Conservation (phyloP, 257 asterid genomes). For the Solanum phureja region DNA sequence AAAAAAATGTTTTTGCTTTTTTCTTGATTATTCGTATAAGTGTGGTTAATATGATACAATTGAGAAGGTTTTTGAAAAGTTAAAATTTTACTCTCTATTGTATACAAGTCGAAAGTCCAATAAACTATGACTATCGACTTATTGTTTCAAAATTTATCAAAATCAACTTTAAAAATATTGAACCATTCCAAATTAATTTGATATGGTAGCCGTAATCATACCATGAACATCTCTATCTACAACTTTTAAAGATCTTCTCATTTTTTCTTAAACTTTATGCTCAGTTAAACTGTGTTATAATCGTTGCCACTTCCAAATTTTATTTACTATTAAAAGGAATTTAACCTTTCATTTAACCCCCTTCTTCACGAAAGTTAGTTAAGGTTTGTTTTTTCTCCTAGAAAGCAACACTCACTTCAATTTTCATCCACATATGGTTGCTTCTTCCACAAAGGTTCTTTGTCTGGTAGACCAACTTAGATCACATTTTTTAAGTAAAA, state of each 20-base stretch:
- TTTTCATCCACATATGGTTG: conserved; percentile 10
- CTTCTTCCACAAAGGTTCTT: conserved; percentile 32
- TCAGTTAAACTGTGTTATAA: not conserved
- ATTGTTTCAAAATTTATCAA: not conserved
- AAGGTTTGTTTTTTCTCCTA: not conserved
- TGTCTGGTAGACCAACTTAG: conserved; percentile 34
- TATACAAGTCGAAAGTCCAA: not conserved
- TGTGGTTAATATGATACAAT: not conserved
- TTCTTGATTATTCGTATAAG: not conserved
- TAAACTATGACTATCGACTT: not conserved
- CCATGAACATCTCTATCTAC: not conserved
- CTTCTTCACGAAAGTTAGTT: conserved; percentile 26
- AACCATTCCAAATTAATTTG: not conserved
- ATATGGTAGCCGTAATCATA: not conserved
- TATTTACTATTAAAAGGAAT: not conserved
- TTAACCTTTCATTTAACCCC: conserved; percentile 4
- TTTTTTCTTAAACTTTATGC: not conserved
- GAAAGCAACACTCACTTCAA: not conserved
- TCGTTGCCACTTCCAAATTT: not conserved
- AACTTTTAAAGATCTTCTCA: not conserved
- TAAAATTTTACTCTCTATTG: not conserved
- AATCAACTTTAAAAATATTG: not conserved
- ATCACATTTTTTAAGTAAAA: not conserved
- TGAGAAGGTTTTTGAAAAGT: not conserved
- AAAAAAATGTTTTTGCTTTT: not conserved